A percentile compares a stretch with the other conserved stretches of the same genome.
These are phyloP conservation scores for Phaeomoniella chlamydospora DNA, from an alignment of 2,329 filamentous ascomycete genomes.

Conservation along the genomic window DNA sequence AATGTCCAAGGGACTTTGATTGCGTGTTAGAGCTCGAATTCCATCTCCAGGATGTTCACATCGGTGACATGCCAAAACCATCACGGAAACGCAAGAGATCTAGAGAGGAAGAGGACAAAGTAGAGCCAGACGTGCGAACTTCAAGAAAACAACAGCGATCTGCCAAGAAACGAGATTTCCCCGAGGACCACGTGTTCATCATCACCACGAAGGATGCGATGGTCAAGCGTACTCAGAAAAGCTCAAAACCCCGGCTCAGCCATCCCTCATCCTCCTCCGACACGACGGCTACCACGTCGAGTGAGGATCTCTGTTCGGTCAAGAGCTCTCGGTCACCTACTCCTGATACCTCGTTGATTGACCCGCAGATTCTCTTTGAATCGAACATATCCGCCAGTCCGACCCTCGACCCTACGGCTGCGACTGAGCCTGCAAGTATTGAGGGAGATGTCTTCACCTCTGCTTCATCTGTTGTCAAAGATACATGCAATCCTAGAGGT, in stretches of 20 bases:
- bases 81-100: neutral
- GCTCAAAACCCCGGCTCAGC: neutral
- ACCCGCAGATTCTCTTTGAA: neutral
- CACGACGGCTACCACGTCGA: neutral
- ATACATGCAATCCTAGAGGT: no score
- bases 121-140: neutral
- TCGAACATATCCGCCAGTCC: no score
- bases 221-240: neutral
- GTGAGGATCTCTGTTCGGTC: neutral
- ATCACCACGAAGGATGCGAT: neutral
- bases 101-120: neutral
- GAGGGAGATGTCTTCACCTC: no score
- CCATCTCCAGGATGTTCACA: conserved; percentile 1
- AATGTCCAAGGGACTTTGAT: neutral
- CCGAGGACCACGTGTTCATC: neutral
- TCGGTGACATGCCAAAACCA: neutral
- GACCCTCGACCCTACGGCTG: no score
- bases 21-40: neutral
- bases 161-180: neutral
- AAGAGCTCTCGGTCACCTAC: neutral
- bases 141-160: neutral
- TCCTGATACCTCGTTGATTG: neutral
- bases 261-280: neutral
- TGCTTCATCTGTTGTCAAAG: no score
- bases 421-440: no score